These are phyloP conservation scores for Chlamydomonas incerta DNA, from an alignment of 139 green algal species.

Conservation along the genomic window DNA sequence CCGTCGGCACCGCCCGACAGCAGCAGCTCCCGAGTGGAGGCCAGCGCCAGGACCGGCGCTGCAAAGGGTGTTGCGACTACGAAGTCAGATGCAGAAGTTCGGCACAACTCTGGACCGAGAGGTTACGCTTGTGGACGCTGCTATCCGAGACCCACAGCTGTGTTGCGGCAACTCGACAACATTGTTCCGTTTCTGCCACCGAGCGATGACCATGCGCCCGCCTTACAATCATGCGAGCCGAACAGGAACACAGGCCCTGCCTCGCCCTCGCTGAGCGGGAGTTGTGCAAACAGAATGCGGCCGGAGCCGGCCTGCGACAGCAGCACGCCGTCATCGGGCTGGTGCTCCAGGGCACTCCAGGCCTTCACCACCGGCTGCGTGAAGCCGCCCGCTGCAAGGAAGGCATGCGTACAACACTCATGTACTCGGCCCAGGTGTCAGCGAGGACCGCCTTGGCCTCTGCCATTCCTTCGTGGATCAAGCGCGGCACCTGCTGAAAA, in stretches of 20 bases:
- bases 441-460: too few relatives aligned
- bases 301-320: constrained; percentile 10
- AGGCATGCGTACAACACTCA: too few relatives aligned
- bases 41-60: constrained; percentile 11
- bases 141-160: too few relatives aligned
- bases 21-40: constrained; percentile 8
- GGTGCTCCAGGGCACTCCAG: constrained; percentile 32
- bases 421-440: too few relatives aligned
- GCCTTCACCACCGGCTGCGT: constrained; percentile 22
- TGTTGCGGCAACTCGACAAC: too few relatives aligned
- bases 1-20: constrained; percentile 36
- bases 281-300: constrained; percentile 44
- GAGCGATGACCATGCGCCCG: too few relatives aligned
- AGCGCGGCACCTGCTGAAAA: too few relatives aligned
- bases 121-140: too few relatives aligned
- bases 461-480: too few relatives aligned
- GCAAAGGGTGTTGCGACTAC: background rate
- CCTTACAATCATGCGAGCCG: constrained; percentile 35
- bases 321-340: constrained; percentile 36
- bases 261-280: constrained; percentile 41
- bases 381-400: background rate
- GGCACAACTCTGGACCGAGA: background rate
- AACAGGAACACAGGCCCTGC: constrained; percentile 35
- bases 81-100: too few relatives aligned
- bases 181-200: too few relatives aligned